Evolutionary conservation across 108 stramenopile species (phyloP), one percentile per base, ranked within the genome.

Genomic region (Stephanodiscus minutulus): DNA sequence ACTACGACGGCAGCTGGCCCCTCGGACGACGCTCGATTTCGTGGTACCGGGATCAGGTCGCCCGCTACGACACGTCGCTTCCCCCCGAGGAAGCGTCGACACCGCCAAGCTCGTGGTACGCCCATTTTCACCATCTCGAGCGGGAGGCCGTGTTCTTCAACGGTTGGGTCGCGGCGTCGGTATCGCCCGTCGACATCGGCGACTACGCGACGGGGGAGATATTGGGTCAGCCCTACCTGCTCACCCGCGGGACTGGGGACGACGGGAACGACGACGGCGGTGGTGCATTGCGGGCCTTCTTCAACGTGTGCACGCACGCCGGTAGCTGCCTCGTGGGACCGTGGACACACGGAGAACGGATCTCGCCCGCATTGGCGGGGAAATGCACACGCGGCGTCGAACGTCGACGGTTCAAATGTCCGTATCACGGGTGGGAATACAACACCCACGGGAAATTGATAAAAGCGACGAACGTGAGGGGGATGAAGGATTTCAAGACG

Each of bases 401-500:
- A 44, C 12, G 11, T 3, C 12, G 15, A 44, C 15, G 43, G 13
- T 47, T 82, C 33, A 62, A 62, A 46, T 82, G 81, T 58, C 75
- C 81, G 25, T 82, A 82, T 33, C 81, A 82, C 35, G 81, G 81
- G 37, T 82, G 81, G 81, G 65, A 77, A 41, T 82, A 72, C 56
- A 62, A 65, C 27, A 55, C 64, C 25, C 63, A 73, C 58, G 81
- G 81, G 4, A 69, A 64, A 20, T 27, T 82, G 49, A 71, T 52
- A 64, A 82, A 82, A 35, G 73, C 81, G 62, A 76, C 70, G 58
- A 54, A 70, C 9, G 54, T 76, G 18, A 62, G 46, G 31, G 81
- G 81, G 21, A 72, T 76, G 12, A 28, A 66, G 20, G 33, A 67
- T 47, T 82, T 82, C 50, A 24, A 44, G 27, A 55, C 73, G 44